A percentile compares a stretch with the other conserved stretches of the same genome.
phyloP scores from a whole-genome alignment of 345 rosid species.

The Luvunga scandens region DNA sequence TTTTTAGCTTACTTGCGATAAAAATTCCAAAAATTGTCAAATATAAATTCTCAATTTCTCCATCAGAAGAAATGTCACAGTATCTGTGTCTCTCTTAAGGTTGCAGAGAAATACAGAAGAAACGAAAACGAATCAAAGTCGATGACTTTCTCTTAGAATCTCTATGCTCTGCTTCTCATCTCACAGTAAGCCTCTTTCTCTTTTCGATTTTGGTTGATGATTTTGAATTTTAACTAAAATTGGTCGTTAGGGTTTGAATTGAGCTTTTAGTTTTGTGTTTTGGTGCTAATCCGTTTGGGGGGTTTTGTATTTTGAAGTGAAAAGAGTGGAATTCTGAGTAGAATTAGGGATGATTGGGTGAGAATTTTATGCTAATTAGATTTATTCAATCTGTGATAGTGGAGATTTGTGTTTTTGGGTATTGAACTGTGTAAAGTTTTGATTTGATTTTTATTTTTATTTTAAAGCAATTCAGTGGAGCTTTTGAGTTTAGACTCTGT shows the following conservation, averaged over 20 bases:
- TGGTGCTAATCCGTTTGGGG: slow-evolving; percentile 7
- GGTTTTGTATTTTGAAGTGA: not conserved
- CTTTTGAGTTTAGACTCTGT: not conserved
- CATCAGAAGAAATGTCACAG: slow-evolving; percentile 20
- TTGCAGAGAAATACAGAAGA: slow-evolving; percentile 18
- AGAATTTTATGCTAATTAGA: slow-evolving; percentile 8
- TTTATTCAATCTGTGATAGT: not conserved
- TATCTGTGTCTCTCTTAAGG: slow-evolving; percentile 36
- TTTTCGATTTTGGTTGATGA: not conserved
- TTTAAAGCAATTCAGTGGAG: not conserved
- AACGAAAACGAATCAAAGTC: slow-evolving; percentile 15
- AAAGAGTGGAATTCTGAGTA: slow-evolving; percentile 2
- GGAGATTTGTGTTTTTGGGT: not conserved
- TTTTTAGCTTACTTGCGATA: not conserved
- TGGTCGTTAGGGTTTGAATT: slow-evolving; percentile 3
- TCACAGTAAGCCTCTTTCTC: slow-evolving; percentile 17
- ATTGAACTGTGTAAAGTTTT: not conserved
- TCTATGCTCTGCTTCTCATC: slow-evolving; percentile 15
- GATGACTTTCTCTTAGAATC: slow-evolving; percentile 22
- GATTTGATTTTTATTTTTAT: not conserved
- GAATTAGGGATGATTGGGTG: slow-evolving; percentile 5
- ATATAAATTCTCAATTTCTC: slow-evolving; percentile 14
- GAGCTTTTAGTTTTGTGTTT: slow-evolving; percentile 3
- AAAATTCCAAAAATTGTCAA: not conserved
- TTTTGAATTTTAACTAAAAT: not conserved